Evolutionary conservation across 2,329 filamentous ascomycete genomes (phyloP).

Genomic region (Talaromyces sp.): DNA sequence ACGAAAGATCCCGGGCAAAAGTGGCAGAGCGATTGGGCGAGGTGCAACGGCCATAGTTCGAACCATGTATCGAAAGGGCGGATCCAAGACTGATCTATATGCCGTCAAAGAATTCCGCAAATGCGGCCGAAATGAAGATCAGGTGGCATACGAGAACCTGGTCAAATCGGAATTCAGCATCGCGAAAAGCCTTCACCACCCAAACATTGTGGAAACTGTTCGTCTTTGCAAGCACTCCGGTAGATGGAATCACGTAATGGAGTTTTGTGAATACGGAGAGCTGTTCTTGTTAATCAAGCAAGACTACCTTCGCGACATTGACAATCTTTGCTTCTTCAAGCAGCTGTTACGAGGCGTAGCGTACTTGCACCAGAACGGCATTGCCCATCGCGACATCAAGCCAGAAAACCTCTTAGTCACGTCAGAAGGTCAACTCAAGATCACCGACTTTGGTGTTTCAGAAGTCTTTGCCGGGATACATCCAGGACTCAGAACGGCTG

Average conservation of each 20-base stretch:
- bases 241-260: slow-evolving; percentile 90
- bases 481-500: slow-evolving; percentile 65
- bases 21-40: slow-evolving; percentile 73
- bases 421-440: slow-evolving; percentile 77
- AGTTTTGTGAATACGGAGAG: slow-evolving; percentile 81
- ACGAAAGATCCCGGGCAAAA: slow-evolving; percentile 66
- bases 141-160: slow-evolving; percentile 77
- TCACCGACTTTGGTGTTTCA: slow-evolving; percentile 86
- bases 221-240: slow-evolving; percentile 70
- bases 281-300: slow-evolving; percentile 71
- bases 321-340: slow-evolving; percentile 83
- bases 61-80: slow-evolving; percentile 70
- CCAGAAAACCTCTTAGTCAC: slow-evolving; percentile 80
- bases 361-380: slow-evolving; percentile 78
- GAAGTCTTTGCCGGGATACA: slow-evolving; percentile 81
- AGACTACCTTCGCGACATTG: slow-evolving; percentile 63
- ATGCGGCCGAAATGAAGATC: slow-evolving; percentile 65
- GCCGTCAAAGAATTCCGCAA: slow-evolving; percentile 86
- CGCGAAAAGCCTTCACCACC: slow-evolving; percentile 77
- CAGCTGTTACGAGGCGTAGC: slow-evolving; percentile 77
- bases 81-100: slow-evolving; percentile 56
- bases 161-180: slow-evolving; percentile 90
- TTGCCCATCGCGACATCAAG: slow-evolving; percentile 89
- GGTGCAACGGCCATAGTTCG: slow-evolving; percentile 80
- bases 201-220: slow-evolving; percentile 80